Evolutionary conservation across 129 eudicot species (phyloP).

Genomic region (Tagetes patula): DNA sequence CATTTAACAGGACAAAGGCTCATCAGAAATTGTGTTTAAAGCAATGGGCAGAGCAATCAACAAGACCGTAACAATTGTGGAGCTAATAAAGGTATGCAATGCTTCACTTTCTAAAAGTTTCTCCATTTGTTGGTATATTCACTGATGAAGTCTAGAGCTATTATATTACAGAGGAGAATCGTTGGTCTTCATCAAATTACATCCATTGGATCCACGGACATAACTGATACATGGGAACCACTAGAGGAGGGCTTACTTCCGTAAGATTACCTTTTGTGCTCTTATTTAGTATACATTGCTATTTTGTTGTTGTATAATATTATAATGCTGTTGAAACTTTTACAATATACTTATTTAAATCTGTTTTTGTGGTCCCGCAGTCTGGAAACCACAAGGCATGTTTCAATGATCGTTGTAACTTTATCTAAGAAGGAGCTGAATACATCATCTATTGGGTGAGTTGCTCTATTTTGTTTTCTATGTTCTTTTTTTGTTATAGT

Average conservation of each 20-base stretch:
- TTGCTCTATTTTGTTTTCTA: not conserved
- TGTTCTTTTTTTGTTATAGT: not conserved
- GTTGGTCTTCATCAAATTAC: conserved; percentile 91
- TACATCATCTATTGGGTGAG: conserved; percentile 68
- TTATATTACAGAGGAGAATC: conserved; percentile 62
- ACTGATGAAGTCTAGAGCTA: not conserved
- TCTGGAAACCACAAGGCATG: conserved; percentile 76
- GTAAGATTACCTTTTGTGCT: not conserved
- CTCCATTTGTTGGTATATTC: not conserved
- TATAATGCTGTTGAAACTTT: not conserved
- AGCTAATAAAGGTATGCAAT: conserved; percentile 69
- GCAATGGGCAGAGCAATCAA: conserved; percentile 97
- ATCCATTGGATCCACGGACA: conserved; percentile 1
- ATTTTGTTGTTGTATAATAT: too few relatives aligned
- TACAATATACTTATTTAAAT: not conserved
- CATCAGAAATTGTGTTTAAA: conserved; percentile 74
- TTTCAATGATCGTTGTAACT: conserved; percentile 67
- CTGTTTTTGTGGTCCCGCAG: conserved; percentile 36
- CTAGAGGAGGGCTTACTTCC: too few relatives aligned
- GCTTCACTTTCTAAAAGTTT: not conserved
- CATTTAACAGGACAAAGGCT: conserved; percentile 63
- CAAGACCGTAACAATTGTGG: conserved; percentile 87
- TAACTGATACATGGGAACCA: too few relatives aligned
- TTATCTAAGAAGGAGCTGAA: conserved; percentile 61
- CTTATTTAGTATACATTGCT: too few relatives aligned